These are phyloP conservation scores for Corchorus olitorius DNA, from an alignment of 345 rosid species.

Conservation along the genomic window DNA sequence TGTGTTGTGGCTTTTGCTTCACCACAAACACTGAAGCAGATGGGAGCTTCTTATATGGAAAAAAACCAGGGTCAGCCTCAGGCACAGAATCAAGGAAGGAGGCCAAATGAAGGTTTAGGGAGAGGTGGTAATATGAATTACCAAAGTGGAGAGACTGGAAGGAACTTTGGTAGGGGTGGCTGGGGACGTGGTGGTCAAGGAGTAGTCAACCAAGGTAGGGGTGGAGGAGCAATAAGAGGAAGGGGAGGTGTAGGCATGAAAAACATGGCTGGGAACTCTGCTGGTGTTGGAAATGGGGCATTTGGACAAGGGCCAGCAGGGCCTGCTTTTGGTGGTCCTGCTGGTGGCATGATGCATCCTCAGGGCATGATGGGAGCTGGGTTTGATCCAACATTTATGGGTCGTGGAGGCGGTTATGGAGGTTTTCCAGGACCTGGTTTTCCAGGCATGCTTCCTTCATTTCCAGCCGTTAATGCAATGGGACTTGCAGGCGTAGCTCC, in stretches of 20 bases:
- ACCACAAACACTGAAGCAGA: slow-evolving; percentile 76
- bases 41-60: slow-evolving; percentile 72
- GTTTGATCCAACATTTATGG: slow-evolving; percentile 82
- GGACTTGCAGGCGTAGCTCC: slow-evolving; percentile 88
- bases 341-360: slow-evolving; percentile 74
- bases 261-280: slow-evolving; percentile 51
- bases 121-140: slow-evolving; percentile 73
- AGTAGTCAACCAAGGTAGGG: slow-evolving; percentile 55
- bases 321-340: slow-evolving; percentile 67
- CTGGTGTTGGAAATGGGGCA: slow-evolving; percentile 50
- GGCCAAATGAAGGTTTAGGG: slow-evolving; percentile 68
- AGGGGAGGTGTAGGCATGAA: slow-evolving; percentile 62
- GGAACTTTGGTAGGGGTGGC: slow-evolving; percentile 75
- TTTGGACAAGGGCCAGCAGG: slow-evolving; percentile 75
- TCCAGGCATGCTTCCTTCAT: slow-evolving; percentile 78
- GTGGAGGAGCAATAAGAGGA: slow-evolving; percentile 66
- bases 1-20: slow-evolving; percentile 91
- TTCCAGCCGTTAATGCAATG: slow-evolving; percentile 74
- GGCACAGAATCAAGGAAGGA: slow-evolving; percentile 64
- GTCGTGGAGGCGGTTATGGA: slow-evolving; percentile 76
- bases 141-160: slow-evolving; percentile 70
- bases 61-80: slow-evolving; percentile 69
- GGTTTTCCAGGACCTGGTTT: slow-evolving; percentile 74
- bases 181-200: slow-evolving; percentile 81
- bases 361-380: slow-evolving; percentile 80